These are phyloP conservation scores for Xylaria telfairii DNA, from an alignment of 495 filamentous ascomycete genomes.

Conservation along the genomic window DNA sequence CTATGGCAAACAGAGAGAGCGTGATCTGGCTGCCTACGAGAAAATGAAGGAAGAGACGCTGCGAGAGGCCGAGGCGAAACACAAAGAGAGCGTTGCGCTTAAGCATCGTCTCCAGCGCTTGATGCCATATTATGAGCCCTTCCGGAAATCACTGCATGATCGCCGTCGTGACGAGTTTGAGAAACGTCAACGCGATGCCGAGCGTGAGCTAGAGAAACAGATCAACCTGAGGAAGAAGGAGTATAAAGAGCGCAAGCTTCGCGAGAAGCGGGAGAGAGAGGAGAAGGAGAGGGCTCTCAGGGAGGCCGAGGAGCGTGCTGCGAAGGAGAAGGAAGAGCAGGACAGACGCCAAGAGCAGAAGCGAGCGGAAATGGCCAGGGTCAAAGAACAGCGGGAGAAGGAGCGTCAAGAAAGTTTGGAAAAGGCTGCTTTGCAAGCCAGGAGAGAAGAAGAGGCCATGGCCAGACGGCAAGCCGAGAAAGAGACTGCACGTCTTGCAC, in stretches of 20 bases:
- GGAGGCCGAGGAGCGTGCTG: slow-evolving; percentile 85
- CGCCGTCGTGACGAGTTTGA: slow-evolving; percentile 95
- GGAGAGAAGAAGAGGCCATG: slow-evolving; percentile 62
- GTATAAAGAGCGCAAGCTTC: slow-evolving; percentile 71
- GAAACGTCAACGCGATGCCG: slow-evolving; percentile 84
- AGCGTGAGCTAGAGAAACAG: slow-evolving; percentile 87
- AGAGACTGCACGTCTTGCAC: slow-evolving; percentile 39
- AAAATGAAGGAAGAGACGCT: slow-evolving; percentile 75
- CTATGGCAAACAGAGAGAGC: slow-evolving; percentile 82
- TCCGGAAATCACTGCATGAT: slow-evolving; percentile 78
- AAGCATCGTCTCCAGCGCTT: slow-evolving; percentile 89
- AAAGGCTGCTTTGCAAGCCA: slow-evolving; percentile 54
- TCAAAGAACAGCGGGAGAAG: slow-evolving; percentile 83
- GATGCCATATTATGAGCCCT: slow-evolving; percentile 78
- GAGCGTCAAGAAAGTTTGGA: slow-evolving; percentile 70
- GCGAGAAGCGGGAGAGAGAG: slow-evolving; percentile 81
- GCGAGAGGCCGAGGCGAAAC: slow-evolving; percentile 81
- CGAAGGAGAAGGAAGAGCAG: slow-evolving; percentile 83
- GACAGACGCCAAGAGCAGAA: slow-evolving; percentile 71
- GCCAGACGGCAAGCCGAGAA: slow-evolving; percentile 57
- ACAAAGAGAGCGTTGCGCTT: slow-evolving; percentile 83
- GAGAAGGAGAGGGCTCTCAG: slow-evolving; percentile 72
- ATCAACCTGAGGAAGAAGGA: slow-evolving; percentile 87
- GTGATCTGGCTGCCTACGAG: slow-evolving; percentile 82
- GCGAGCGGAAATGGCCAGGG: slow-evolving; percentile 65